These are phyloP conservation scores for Tardiomyces digboiensis DNA, from an alignment of 1,139 yeast genomes.

Conservation along the genomic window DNA sequence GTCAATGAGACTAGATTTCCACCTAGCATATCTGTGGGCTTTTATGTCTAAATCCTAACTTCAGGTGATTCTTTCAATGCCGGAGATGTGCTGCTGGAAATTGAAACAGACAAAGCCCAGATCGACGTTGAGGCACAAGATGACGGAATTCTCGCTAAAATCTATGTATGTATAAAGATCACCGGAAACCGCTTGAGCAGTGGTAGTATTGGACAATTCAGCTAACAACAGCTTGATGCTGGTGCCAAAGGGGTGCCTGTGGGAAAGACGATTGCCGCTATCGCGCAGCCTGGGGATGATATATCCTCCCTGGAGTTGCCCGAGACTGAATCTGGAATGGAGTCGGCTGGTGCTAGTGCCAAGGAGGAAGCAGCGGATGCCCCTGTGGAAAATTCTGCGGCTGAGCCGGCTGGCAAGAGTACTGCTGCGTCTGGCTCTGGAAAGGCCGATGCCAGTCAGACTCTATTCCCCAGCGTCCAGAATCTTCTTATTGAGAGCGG, in stretches of 20 bases:
- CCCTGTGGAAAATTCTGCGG: constrained; percentile 11
- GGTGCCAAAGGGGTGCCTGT: constrained; percentile 78
- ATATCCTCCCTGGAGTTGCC: constrained; percentile 44
- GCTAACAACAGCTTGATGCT: constrained; percentile 24
- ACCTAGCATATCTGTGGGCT: neutral
- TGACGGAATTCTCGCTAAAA: constrained; percentile 82
- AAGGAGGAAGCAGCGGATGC: constrained; percentile 12
- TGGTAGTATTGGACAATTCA: constrained; percentile 2
- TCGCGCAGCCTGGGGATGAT: constrained; percentile 88
- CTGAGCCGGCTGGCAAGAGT: constrained; percentile 8
- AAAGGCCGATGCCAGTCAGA: constrained; percentile 53
- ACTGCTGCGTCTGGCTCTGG: constrained; percentile 9
- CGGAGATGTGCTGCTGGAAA: constrained; percentile 83
- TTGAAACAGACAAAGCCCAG: constrained; percentile 91
- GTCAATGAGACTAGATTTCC: no score
- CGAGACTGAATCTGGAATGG: constrained; percentile 16
- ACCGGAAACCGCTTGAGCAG: constrained; percentile 1
- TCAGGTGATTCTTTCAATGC: constrained; percentile 51
- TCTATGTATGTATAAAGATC: constrained; percentile 31
- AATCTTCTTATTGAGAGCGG: constrained; percentile 50
- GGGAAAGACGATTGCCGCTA: constrained; percentile 80
- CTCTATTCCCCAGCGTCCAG: constrained; percentile 74
- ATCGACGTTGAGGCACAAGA: constrained; percentile 92
- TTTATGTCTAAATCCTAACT: neutral
- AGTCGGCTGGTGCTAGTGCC: constrained; percentile 15